Evolutionary conservation across 495 filamentous ascomycete genomes (phyloP), one percentile per base, ranked within the genome.

Genomic region (Hyphodiscus hymeniophilus): DNA sequence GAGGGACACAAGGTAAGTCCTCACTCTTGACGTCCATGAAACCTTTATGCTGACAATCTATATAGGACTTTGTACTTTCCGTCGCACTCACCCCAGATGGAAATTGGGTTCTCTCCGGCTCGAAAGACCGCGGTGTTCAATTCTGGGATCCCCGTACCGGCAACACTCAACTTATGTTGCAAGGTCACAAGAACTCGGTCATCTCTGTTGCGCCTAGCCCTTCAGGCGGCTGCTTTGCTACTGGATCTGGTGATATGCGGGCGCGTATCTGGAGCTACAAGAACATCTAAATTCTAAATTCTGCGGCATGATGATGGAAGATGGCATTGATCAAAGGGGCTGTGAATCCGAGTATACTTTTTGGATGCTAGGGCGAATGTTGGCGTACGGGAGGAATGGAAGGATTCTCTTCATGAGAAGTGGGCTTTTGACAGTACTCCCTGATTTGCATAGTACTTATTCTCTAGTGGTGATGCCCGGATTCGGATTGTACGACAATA

Each of bases 91-190:
- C 88, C 0, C 88, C 88, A 34, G 88, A 94, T 61, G 82, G 83
- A 45, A 76, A 81, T 51, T 94, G 88, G 88, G 88, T 94, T 16
- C 80, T 94, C 66, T 92, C 87, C 52, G 89, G 88, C 20, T 91
- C 86, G 28, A 92, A 94, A 67, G 88, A 94, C 59, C 73, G 88
- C 34, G 89, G 88, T 32, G 88, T 94, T 16, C 89, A 92, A 63
- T 94, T 94, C 71, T 94, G 88, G 88, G 85, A 94, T 60, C 86
- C 89, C 12, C 76, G 81, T 58, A 92, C 85, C 38, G 89, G 88
- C 11, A 82, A 83, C 59, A 85, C 88, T 5, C 88, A 94, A 63
- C 79, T 94, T 67, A 92, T 91, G 87, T 77, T 94, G 43, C 88
- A 94, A 64, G 88, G 89, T 23, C 89, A 94, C 64, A 91, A 91